Evolutionary conservation across 352 stramenopile genomes (phyloP).

Genomic region (Phytophthora citricola): DNA sequence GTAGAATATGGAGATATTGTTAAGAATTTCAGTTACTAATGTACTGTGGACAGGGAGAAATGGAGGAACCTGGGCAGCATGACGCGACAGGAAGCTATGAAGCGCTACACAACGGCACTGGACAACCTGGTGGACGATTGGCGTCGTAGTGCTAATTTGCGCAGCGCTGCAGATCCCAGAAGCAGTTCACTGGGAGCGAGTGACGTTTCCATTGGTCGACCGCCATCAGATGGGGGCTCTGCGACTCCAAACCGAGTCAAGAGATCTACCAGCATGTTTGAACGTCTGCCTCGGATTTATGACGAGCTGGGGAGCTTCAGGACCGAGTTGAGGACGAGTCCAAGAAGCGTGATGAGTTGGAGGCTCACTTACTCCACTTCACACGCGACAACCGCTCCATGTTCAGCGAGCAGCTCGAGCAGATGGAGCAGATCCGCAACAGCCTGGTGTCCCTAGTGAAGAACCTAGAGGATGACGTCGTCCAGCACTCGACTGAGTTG

Average conservation of each 20-base stretch:
- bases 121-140: slow-evolving; percentile 87
- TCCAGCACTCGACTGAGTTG: slow-evolving; percentile 68
- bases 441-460: slow-evolving; percentile 63
- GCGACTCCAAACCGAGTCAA: slow-evolving; percentile 19
- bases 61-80: slow-evolving; percentile 73
- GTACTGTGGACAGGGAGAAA: slow-evolving; percentile 56
- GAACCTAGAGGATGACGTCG: slow-evolving; percentile 68
- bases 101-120: slow-evolving; percentile 73
- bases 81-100: slow-evolving; percentile 82
- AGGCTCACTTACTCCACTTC: slow-evolving; percentile 67
- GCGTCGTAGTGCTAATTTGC: slow-evolving; percentile 63
- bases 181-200: slow-evolving; percentile 10
- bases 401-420: slow-evolving; percentile 57
- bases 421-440: slow-evolving; percentile 60
- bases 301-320: slow-evolving; percentile 73
- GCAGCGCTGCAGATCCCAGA: slow-evolving; percentile 15
- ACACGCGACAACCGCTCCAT: slow-evolving; percentile 67
- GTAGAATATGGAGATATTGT: background rate
- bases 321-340: slow-evolving; percentile 74
- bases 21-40: background rate
- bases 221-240: slow-evolving; percentile 25
- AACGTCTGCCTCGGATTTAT: slow-evolving; percentile 69
- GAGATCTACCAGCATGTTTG: slow-evolving; percentile 68
- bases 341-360: slow-evolving; percentile 73
- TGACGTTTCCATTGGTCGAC: slow-evolving; percentile 23